A percentile compares a stretch with the other conserved stretches of the same genome.
These are phyloP conservation scores for Pterulicium gracile DNA, from an alignment of 1,284 basidiomycete genomes.

Conservation along the genomic window DNA sequence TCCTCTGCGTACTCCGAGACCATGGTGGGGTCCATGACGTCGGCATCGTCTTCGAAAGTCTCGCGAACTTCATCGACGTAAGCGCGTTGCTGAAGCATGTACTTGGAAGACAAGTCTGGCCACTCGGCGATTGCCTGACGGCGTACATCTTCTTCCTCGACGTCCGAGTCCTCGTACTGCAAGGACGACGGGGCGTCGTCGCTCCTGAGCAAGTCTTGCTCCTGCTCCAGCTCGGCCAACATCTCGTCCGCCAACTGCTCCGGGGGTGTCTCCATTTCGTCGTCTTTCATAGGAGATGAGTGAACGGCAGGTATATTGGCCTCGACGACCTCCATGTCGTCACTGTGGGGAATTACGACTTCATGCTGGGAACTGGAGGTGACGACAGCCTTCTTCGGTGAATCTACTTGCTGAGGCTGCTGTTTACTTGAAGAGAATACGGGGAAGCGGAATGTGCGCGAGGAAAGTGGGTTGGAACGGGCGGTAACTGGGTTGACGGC, in stretches of 20 bases:
- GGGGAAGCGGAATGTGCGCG: constrained; percentile 15
- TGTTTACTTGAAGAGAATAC: constrained; percentile 23
- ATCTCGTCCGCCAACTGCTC: not conserved
- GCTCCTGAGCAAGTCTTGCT: not conserved
- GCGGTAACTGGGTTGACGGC: constrained; percentile 25
- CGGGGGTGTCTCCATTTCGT: not conserved
- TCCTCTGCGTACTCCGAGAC: constrained; percentile 97
- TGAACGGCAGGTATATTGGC: not conserved
- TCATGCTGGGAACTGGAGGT: no score
- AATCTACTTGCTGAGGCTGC: constrained; percentile 24
- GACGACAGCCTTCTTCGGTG: constrained; percentile 16
- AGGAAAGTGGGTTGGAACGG: constrained; percentile 19
- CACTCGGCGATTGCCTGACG: constrained; percentile 30
- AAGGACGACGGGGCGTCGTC: not conserved
- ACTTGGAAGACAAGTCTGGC: constrained; percentile 59
- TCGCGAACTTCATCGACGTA: constrained; percentile 62
- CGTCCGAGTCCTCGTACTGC: not conserved
- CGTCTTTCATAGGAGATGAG: not conserved
- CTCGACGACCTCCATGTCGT: not conserved
- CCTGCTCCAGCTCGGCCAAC: not conserved
- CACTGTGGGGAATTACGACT: not conserved
- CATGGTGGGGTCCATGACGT: constrained; percentile 91
- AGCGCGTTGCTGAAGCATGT: constrained; percentile 40
- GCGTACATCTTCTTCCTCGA: not conserved
- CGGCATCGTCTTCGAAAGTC: constrained; percentile 70